Evolutionary conservation across 768 basidiomycete species (phyloP), one percentile per base, ranked within the genome.

Genomic region (Mycena metata): DNA sequence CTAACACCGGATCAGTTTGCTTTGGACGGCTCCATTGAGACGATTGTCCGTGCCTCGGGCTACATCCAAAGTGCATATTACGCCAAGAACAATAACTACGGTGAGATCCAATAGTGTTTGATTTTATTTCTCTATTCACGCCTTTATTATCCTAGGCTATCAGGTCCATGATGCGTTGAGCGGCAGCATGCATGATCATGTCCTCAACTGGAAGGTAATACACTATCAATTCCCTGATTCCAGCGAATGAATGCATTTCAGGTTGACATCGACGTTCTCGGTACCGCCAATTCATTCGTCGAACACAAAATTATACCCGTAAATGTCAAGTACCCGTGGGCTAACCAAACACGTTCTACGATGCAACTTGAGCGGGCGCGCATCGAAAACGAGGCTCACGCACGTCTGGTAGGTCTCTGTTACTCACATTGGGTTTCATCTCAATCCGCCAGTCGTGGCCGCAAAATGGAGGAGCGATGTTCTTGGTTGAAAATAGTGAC

Each of bases 31-130:
- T 86, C 86, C 0, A 81, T 89, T 30, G 87, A 89, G 74, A 83
- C 86, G 16, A 77, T 83, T 0, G 59, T 87, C 30, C 86, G 86
- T 10, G 87, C 87, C 0, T 87, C 86, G 3, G 87, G 87, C 13
- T 89, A 89, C 69, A 78, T 88, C 52, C 87, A 88, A 73, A 84
- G 82, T 55, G 86, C 83, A 15, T 84, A 78, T 71, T 88, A 85
- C 80, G 83, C 86, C 50, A 57, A 75, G 7, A 75, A 80, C 71
- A 80, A 85, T 52, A 80, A 81, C 11, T 81, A 79, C 36, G 86
- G 84, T 83, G 15, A 57, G 81, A 74, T 6, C 10, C 12, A 51
- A 26, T 46, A 16, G 13, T 19, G 9, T 59, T n/a, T 21, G 33
- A 13, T 10, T 10, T 10, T 26, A 21, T 39, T 66, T 24, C 65